phyloP scores from a whole-genome alignment of 208 protist species.

The Trypanosoma theileri region DNA sequence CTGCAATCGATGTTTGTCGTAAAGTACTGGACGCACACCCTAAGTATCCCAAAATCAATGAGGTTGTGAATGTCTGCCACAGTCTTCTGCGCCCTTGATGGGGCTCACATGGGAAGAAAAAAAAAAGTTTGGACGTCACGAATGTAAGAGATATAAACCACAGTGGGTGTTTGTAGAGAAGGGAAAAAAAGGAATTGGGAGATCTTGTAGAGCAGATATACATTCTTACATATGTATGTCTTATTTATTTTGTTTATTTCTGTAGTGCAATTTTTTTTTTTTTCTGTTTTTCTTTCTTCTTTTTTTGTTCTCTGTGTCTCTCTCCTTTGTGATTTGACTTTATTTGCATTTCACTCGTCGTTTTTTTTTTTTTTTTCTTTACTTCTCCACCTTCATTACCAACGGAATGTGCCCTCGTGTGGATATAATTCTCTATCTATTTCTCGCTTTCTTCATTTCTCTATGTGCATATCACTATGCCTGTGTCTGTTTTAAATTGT shows the following conservation, averaged over 20 bases:
- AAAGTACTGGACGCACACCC: conserved; percentile 86
- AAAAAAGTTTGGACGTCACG: not conserved
- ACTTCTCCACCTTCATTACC: not conserved
- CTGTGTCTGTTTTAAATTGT: too few relatives aligned
- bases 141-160: not conserved
- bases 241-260: conserved; percentile 20
- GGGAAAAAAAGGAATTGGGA: not conserved
- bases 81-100: conserved; percentile 71
- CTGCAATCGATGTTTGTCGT: conserved; percentile 94
- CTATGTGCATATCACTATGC: too few relatives aligned
- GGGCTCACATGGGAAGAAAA: not conserved
- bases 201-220: not conserved
- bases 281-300: conserved; percentile 8
- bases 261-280: not conserved
- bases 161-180: conserved; percentile 1
- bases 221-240: conserved; percentile 3
- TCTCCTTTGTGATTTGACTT: conserved; percentile 4
- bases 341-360: conserved; percentile 1
- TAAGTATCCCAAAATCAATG: conserved; percentile 91
- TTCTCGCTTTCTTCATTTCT: not conserved
- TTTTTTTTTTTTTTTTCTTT: conserved; percentile 10
- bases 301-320: conserved; percentile 1
- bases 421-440: conserved; percentile 6
- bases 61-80: conserved; percentile 92
- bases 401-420: not conserved